Evolutionary conservation across 2,329 filamentous ascomycete species (phyloP).

Genomic region (Raffaelea albimanens): DNA sequence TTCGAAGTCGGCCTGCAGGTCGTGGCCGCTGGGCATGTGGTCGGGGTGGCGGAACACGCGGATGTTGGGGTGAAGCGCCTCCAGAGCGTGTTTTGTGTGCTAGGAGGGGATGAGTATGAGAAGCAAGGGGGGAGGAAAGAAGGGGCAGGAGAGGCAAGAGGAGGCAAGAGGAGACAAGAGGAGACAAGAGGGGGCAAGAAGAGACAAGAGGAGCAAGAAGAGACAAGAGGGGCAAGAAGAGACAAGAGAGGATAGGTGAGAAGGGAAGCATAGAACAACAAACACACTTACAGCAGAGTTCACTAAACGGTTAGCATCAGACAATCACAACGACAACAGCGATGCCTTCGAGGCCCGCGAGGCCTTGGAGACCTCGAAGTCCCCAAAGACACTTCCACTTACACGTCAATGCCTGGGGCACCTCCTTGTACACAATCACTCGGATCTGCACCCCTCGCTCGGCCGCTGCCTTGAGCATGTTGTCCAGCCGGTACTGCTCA

Average conservation of each 20-base stretch:
- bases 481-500: conserved; percentile 44
- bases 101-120: no score
- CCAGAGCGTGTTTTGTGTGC: conserved; percentile 73
- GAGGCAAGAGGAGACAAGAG: no score
- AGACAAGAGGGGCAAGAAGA: not conserved
- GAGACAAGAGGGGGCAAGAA: no score
- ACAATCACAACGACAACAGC: not conserved
- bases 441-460: conserved; percentile 76
- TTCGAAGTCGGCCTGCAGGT: conserved; percentile 58
- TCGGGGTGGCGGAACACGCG: conserved; percentile 86
- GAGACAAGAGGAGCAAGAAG: no score
- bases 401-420: conserved; percentile 70
- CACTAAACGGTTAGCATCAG: conserved; percentile 33
- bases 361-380: no score
- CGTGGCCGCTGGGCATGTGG: conserved; percentile 66
- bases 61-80: conserved; percentile 73
- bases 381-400: no score
- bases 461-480: conserved; percentile 72
- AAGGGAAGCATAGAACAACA: not conserved
- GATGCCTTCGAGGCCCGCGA: no score
- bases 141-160: no score
- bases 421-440: conserved; percentile 89
- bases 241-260: conserved; percentile 21
- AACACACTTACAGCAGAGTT: conserved; percentile 9
- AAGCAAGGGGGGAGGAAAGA: no score